A percentile compares a stretch with the other conserved stretches of the same genome.
Evolutionary conservation across 2,329 filamentous ascomycete genomes (phyloP).

Genomic region (Sclerotinia minor): DNA sequence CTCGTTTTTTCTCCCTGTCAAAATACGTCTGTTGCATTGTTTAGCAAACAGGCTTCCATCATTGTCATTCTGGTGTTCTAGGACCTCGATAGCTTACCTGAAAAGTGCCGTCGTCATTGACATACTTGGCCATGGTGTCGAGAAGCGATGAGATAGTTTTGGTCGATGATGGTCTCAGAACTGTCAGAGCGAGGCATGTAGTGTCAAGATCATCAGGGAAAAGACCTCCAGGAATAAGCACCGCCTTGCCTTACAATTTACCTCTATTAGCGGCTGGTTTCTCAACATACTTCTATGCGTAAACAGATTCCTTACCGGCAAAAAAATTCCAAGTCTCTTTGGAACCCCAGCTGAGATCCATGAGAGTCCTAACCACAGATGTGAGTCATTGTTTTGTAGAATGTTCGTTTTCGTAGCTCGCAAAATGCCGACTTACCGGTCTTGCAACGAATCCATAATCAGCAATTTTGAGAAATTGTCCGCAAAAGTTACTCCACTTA

Average conservation of each 20-base stretch:
- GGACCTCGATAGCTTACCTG: background rate
- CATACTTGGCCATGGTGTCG: background rate
- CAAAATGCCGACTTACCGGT: no score
- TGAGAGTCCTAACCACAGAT: background rate
- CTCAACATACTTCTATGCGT: background rate
- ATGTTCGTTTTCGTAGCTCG: no score
- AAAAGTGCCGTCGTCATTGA: background rate
- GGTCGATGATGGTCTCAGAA: background rate
- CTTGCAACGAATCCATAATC: no score
- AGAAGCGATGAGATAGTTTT: background rate
- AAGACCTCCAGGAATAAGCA: background rate
- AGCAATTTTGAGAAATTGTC: no score
- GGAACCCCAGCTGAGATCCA: background rate
- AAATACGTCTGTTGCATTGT: background rate
- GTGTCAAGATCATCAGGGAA: conserved; percentile 2
- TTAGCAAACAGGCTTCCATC: background rate
- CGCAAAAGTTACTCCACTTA: no score
- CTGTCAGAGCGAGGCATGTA: background rate
- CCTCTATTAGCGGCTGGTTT: no score
- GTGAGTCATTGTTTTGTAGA: no score
- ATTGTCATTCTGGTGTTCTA: background rate
- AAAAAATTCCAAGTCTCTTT: conserved; percentile 1
- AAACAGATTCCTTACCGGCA: background rate
- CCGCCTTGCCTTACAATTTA: no score
- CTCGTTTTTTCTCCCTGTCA: background rate